Evolutionary conservation across 768 basidiomycete species (phyloP), one percentile per base, ranked within the genome.

Genomic region (Coprinopsis marcescibilis): DNA sequence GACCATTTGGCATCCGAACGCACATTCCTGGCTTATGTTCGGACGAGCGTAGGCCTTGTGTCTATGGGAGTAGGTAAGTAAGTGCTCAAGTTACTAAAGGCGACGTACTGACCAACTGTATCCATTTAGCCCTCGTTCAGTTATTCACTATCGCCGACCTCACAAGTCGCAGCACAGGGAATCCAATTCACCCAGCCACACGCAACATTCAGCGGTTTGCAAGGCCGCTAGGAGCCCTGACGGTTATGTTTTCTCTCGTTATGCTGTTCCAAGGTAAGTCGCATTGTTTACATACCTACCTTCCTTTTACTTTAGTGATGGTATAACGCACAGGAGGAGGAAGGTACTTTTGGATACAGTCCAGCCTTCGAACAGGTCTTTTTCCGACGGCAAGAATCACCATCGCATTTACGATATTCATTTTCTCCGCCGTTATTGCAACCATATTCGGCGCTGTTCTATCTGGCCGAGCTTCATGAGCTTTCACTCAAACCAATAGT

Each of bases 1-100:
- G 77, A 79, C 51, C 77, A 79, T 57, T 60, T 79, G 0, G 77
- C 77, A 0, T 72, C 69, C 21, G 77, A 79, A 51, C 60, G 77
- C 41, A 79, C 77, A 4, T 79, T 73, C 53, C 60, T 79, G 19
- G 77, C 77, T 14, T 79, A 78, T 49, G 65, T 77, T n/a, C 66
- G 77, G 15, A 79, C 77, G 3, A 77, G 77, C 54, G 60, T 79
- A 32, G 69, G 72, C 2, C 61, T 76, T 25, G 70, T 75, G 1
- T 68, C 75, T 3, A 65, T 73, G 4, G 77, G 77, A 21, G 76
- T 79, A 24, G 76, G 76, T 75, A 45, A 49, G 74, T 63, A 37
- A 30, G 46, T 21, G 43, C 17, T 27, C n/a, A 15, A 12, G 23
- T 23, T 15, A 4, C 7, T 17, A 17, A 6, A 6, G n/a, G n/a